Conservation (phyloP, 2,329 filamentous ascomycete genomes). For the Hirsutella minnesotensis region DNA sequence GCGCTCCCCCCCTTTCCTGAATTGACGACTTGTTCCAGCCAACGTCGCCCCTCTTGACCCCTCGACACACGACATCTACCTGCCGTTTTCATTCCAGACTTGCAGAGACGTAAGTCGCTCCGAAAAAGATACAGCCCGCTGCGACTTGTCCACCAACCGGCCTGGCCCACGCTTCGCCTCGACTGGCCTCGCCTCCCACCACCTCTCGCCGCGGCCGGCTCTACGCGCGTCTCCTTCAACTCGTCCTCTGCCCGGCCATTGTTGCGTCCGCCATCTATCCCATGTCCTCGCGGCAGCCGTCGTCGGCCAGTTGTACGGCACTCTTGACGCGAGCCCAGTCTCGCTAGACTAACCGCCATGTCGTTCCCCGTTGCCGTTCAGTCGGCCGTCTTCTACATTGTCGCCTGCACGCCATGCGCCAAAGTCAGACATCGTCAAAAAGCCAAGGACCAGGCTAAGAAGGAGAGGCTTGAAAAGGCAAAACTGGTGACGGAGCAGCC, state of each 20-base stretch:
- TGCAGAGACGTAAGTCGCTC: no score
- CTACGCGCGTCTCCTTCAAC: no score
- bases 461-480: constrained; percentile 53
- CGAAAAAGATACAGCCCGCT: no score
- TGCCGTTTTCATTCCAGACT: no score
- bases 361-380: constrained; percentile 50
- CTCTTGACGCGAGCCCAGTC: constrained; percentile 1
- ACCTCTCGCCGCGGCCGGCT: no score
- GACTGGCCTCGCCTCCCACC: no score
- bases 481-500: constrained; percentile 58
- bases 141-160: no score
- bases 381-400: constrained; percentile 66
- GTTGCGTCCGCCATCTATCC: neutral
- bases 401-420: constrained; percentile 69
- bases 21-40: no score
- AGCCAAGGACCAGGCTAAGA: constrained; percentile 57
- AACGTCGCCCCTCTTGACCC: no score
- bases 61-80: no score
- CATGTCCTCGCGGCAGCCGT: constrained; percentile 7
- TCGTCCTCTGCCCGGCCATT: neutral
- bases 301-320: constrained; percentile 4
- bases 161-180: no score
- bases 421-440: constrained; percentile 58
- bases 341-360: constrained; percentile 18
- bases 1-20: no score